Base-by-base conservation (phyloP, 2,329 filamentous ascomycete genomes). In the Talaromyces sp. region DNA sequence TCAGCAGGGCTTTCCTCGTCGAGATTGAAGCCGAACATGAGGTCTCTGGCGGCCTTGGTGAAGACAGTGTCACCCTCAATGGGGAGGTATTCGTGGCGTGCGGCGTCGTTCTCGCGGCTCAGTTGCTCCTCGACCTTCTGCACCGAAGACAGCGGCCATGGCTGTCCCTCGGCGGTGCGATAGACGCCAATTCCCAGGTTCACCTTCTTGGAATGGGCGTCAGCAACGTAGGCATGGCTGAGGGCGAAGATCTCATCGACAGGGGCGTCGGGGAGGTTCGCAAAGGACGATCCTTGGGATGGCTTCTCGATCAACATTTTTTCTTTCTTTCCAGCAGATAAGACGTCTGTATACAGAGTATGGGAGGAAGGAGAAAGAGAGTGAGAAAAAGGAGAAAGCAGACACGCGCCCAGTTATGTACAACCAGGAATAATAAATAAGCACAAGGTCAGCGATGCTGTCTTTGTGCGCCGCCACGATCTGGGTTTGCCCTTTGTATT, bases 21-120 rank as follows among this genome's bases (percentile, higher is more conserved):
- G 90, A 35, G 53, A 35, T 72, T 68, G 46, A 75, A 75, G 41
- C 73, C 72, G 54, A 97, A 85, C 67, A 96, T 89, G 66, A 97
- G 83, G 80, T 94, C 91, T 70, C 91, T 89, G 26, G 93, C 92
- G 72, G 93, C 91, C 70, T 85, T 83, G 60, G 91, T 93, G 80
- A 97, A 96, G 63, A 86, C 82, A 57, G 86, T 79, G 64, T 96
- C 84, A 71, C 94, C 94, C 65, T 91, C 88, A 75, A 97, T 97
- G 60, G 93, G 92, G 60, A 93, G 90, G 80, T 97, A 99, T 82
- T 99, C 94, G 82, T 97, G 94, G 79, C 97, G 93, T 69, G 94
- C 84, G 58, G 90, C 84, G 71, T 92, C 91, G 77, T 97, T 90
- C 74, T 89, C 88, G 73, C 86, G 87, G 65, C 96, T 84, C 69